Conservation (phyloP, 2,329 filamentous ascomycete genomes). For the Thermomyces lanuginosus region DNA sequence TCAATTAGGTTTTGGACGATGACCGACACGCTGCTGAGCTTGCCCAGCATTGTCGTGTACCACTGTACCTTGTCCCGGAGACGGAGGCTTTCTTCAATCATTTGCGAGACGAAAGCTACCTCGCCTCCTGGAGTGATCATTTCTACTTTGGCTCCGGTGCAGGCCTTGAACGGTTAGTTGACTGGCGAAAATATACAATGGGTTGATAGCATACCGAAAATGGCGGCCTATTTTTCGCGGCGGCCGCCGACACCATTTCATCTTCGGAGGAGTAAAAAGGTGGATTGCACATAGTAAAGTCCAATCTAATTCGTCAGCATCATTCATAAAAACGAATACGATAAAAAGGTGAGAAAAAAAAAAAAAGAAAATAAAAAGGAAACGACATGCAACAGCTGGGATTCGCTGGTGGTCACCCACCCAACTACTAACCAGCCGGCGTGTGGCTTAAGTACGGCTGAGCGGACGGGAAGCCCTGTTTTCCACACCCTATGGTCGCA, state of each 20-base stretch:
- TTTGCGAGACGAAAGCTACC: slow-evolving; percentile 52
- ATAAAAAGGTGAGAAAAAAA: slow-evolving; percentile 1
- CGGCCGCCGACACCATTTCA: slow-evolving; percentile 51
- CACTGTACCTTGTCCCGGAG: slow-evolving; percentile 52
- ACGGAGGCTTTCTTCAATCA: slow-evolving; percentile 52
- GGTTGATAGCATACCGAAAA: slow-evolving; percentile 42
- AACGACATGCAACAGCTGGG: slow-evolving; percentile 30
- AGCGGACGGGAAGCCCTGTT: slow-evolving; percentile 11
- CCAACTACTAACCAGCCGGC: slow-evolving; percentile 33
- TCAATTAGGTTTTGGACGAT: slow-evolving; percentile 44
- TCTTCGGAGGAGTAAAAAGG: slow-evolving; percentile 70
- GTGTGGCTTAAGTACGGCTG: slow-evolving; percentile 12
- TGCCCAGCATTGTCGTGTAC: slow-evolving; percentile 88
- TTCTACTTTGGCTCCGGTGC: slow-evolving; percentile 62
- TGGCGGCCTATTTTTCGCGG: slow-evolving; percentile 50
- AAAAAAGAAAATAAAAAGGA: slow-evolving; percentile 4
- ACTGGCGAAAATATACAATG: neutral
- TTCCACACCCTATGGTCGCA: slow-evolving; percentile 9
- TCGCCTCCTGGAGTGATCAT: slow-evolving; percentile 78
- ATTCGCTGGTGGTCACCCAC: slow-evolving; percentile 35
- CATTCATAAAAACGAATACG: neutral
- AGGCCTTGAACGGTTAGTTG: slow-evolving; percentile 21
- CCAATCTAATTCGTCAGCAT: slow-evolving; percentile 25
- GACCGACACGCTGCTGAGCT: slow-evolving; percentile 50
- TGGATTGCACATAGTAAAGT: slow-evolving; percentile 88